These are phyloP conservation scores for Talaromyces thailandensis DNA, from an alignment of 495 filamentous ascomycete genomes.

Conservation along the genomic window DNA sequence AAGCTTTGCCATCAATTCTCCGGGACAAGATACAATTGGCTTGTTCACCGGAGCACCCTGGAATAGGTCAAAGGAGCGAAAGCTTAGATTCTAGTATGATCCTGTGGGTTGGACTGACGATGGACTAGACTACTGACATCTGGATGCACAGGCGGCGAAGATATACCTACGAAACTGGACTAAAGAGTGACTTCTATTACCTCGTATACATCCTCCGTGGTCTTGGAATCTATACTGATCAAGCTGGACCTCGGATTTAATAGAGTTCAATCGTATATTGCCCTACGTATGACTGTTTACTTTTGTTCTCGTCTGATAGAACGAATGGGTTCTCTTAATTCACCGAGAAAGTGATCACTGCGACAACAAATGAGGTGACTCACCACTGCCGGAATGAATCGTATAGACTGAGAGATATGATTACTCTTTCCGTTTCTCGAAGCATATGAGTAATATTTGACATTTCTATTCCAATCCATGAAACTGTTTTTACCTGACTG, in stretches of 20 bases:
- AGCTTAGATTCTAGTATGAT: background rate
- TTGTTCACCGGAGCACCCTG: background rate
- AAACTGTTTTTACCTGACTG: background rate
- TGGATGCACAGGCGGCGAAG: background rate
- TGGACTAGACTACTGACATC: no score
- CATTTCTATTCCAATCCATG: no score
- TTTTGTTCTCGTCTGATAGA: background rate
- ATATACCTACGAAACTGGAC: background rate
- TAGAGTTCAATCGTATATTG: background rate
- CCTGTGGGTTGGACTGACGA: no score
- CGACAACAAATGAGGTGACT: background rate
- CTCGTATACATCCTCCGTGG: background rate
- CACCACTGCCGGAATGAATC: background rate
- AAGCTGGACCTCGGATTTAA: background rate
- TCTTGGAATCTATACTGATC: background rate
- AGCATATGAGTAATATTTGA: no score
- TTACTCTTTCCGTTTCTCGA: no score
- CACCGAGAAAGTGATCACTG: no score
- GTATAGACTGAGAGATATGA: no score
- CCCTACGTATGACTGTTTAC: background rate
- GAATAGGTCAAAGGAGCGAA: background rate
- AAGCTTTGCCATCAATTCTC: background rate
- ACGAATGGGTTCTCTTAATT: background rate
- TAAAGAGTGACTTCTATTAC: background rate
- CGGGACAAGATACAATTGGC: background rate